These are phyloP conservation scores for Ganoderma leucocontextum DNA, from an alignment of 1,284 basidiomycete species.

Conservation along the genomic window DNA sequence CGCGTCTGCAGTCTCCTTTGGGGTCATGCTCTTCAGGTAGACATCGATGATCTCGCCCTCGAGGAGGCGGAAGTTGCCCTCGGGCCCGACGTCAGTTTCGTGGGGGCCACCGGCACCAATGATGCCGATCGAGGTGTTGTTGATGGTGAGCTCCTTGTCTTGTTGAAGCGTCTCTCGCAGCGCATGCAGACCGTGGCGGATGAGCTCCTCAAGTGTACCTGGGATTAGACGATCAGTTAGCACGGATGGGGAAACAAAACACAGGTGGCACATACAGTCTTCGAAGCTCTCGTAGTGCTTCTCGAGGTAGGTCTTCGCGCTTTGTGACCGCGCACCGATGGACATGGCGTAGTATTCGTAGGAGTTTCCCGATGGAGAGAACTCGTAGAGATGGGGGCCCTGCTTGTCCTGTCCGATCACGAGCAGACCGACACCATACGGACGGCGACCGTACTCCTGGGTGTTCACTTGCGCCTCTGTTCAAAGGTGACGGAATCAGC, in stretches of 20 bases:
- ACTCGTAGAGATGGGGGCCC: slow-evolving; percentile 98
- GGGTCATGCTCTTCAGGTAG: slow-evolving; percentile 77
- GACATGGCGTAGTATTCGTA: slow-evolving; percentile 99
- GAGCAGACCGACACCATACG: slow-evolving; percentile 99
- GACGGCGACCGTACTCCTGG: slow-evolving; percentile 96
- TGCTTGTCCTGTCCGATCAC: slow-evolving; percentile 96
- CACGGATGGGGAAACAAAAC: not conserved
- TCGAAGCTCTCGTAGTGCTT: slow-evolving; percentile 90
- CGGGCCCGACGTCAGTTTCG: slow-evolving; percentile 59
- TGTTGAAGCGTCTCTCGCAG: slow-evolving; percentile 96
- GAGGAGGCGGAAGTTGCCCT: slow-evolving; percentile 78
- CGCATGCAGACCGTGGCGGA: slow-evolving; percentile 92
- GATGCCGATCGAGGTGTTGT: slow-evolving; percentile 95
- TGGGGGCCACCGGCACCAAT: slow-evolving; percentile 73
- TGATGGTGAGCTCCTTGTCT: slow-evolving; percentile 91
- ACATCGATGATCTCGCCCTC: slow-evolving; percentile 79
- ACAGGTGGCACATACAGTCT: slow-evolving; percentile 66
- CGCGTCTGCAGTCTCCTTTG: slow-evolving; percentile 59
- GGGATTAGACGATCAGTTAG: slow-evolving; percentile 18
- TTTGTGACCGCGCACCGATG: slow-evolving; percentile 97
- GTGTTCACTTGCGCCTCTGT: slow-evolving; percentile 98
- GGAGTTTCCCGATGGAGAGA: slow-evolving; percentile 96
- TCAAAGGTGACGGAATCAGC: not conserved
- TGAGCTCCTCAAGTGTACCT: slow-evolving; percentile 87
- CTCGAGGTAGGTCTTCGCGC: slow-evolving; percentile 98